Conservation (phyloP, 2,329 filamentous ascomycete genomes). For the Pseudopyrenochaeta lycopersici region DNA sequence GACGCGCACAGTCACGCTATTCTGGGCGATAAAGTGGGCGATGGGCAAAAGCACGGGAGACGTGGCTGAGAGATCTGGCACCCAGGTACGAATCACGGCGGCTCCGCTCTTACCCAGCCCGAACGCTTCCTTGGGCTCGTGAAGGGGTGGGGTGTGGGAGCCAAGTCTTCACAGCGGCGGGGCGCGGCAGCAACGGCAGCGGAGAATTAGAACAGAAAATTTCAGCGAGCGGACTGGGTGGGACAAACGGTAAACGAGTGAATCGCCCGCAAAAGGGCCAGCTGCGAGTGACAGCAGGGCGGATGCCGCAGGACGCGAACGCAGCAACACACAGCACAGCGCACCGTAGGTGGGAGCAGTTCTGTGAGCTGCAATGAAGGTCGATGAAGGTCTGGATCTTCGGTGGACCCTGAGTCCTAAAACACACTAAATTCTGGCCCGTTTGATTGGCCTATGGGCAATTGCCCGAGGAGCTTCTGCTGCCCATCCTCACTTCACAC, state of each 20-base stretch:
- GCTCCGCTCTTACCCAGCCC: conserved; percentile 24
- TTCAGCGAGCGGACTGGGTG: conserved; percentile 7
- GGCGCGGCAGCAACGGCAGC: conserved; percentile 23
- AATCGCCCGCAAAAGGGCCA: conserved; percentile 4
- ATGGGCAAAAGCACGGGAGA: conserved; percentile 25
- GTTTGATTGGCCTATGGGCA: background rate
- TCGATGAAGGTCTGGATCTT: background rate
- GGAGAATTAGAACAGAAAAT: conserved; percentile 9
- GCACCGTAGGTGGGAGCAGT: background rate
- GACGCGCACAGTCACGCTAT: conserved; percentile 21
- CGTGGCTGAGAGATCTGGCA: conserved; percentile 36
- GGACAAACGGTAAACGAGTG: conserved; percentile 4
- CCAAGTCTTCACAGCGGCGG: conserved; percentile 7
- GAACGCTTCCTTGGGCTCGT: conserved; percentile 10
- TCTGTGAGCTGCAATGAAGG: background rate
- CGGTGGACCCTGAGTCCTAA: conserved; percentile 4
- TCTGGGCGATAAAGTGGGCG: conserved; percentile 20
- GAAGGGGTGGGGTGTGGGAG: conserved; percentile 16
- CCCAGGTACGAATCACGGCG: conserved; percentile 29
- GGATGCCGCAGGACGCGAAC: background rate
- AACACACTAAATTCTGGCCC: conserved; percentile 3
- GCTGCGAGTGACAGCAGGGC: background rate
- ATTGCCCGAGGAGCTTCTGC: conserved; percentile 11
- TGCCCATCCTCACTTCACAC: conserved; percentile 16
- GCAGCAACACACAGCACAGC: background rate